Evolutionary conservation across 2,329 filamentous ascomycete genomes (phyloP).

Genomic region (Neofusicoccum ribis): DNA sequence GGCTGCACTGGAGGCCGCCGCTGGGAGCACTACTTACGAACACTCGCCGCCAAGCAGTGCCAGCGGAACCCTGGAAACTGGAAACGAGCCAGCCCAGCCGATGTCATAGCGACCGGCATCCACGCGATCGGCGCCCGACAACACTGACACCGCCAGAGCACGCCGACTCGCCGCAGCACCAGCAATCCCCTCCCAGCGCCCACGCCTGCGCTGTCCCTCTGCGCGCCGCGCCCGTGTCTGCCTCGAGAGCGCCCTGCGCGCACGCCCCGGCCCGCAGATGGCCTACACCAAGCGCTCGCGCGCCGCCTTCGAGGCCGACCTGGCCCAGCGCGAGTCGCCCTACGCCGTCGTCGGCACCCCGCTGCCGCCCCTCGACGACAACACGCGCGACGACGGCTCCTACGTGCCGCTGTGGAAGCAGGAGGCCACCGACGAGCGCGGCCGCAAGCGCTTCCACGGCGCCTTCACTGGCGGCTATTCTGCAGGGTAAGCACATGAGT

Average conservation of each 20-base stretch:
- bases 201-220: not conserved
- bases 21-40: slow-evolving; percentile 2
- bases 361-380: slow-evolving; percentile 73
- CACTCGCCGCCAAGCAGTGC: not conserved
- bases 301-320: slow-evolving; percentile 74
- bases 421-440: slow-evolving; percentile 90
- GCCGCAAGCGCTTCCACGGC: slow-evolving; percentile 86
- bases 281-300: slow-evolving; percentile 69
- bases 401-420: slow-evolving; percentile 98
- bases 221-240: not conserved
- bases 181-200: not conserved
- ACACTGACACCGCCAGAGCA: not conserved
- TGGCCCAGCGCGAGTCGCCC: slow-evolving; percentile 65
- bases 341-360: slow-evolving; percentile 83
- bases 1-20: slow-evolving; percentile 12
- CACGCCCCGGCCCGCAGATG: slow-evolving; percentile 3
- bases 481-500: slow-evolving; percentile 69
- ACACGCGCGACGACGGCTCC: slow-evolving; percentile 82
- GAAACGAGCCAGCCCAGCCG: slow-evolving; percentile 10
- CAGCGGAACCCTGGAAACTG: slow-evolving; percentile 10
- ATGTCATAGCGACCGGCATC: slow-evolving; percentile 8
- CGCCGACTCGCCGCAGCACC: not conserved
- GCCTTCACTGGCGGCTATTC: slow-evolving; percentile 97
- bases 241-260: not conserved
- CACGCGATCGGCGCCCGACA: slow-evolving; percentile 6